phyloP scores from a whole-genome alignment of 2,329 filamentous ascomycete species.

The Colletotrichum tanaceti region DNA sequence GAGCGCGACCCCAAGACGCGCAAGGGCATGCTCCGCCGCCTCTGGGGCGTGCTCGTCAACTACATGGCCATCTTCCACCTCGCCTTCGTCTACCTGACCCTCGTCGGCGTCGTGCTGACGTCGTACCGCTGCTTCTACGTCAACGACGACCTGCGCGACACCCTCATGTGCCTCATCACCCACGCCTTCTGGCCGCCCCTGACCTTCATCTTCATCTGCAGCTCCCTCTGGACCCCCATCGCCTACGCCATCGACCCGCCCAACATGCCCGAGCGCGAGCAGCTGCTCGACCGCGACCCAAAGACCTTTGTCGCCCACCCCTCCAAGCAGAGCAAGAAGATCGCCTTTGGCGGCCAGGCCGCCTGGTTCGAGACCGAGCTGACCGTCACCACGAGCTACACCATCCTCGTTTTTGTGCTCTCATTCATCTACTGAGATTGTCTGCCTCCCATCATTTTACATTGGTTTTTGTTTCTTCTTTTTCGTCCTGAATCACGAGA shows the following conservation, averaged over 20 bases:
- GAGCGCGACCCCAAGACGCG: conserved; percentile 66
- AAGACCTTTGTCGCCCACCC: conserved; percentile 67
- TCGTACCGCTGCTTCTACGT: conserved; percentile 62
- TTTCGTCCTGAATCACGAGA: not conserved
- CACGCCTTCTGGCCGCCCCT: conserved; percentile 73
- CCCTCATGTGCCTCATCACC: conserved; percentile 65
- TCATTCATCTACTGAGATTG: conserved; percentile 50
- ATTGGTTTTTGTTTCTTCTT: not conserved
- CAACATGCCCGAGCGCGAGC: conserved; percentile 66
- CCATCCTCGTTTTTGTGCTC: conserved; percentile 60
- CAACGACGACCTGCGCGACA: conserved; percentile 51
- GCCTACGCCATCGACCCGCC: conserved; percentile 72
- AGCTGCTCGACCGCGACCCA: conserved; percentile 65
- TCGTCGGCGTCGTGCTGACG: conserved; percentile 62
- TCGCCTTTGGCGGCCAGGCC: conserved; percentile 64
- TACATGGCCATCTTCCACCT: conserved; percentile 68
- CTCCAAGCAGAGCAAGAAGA: conserved; percentile 63
- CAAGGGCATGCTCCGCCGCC: conserved; percentile 64
- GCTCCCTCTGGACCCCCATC: conserved; percentile 68
- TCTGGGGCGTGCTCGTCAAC: conserved; percentile 66
- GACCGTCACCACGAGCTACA: conserved; percentile 62
- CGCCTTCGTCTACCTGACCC: conserved; percentile 63
- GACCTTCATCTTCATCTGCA: conserved; percentile 66
- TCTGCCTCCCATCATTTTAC: too few species aligned
- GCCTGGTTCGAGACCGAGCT: conserved; percentile 69